phyloP scores from a whole-genome alignment of 2,329 filamentous ascomycete genomes.

The Rugonectria rugulosa region DNA sequence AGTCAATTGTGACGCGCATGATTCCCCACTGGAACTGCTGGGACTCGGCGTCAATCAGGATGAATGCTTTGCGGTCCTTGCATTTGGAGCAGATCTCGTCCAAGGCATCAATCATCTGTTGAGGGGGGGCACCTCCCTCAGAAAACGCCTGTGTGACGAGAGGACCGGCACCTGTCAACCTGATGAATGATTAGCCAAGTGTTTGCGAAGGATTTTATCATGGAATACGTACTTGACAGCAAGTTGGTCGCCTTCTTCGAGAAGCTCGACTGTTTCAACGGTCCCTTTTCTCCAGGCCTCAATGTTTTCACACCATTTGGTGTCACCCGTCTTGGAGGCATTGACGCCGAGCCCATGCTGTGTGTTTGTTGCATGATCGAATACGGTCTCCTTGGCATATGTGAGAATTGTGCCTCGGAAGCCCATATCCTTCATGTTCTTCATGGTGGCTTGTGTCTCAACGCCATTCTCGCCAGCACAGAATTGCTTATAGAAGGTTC shows the following conservation, averaged over 20 bases:
- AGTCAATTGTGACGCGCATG: conserved; percentile 40
- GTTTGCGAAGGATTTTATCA: background rate
- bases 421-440: conserved; percentile 55
- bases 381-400: conserved; percentile 55
- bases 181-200: conserved; percentile 20
- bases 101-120: conserved; percentile 52
- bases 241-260: conserved; percentile 45
- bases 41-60: conserved; percentile 56
- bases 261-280: conserved; percentile 41
- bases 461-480: conserved; percentile 59
- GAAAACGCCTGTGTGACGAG: conserved; percentile 49
- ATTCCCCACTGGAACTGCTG: conserved; percentile 54
- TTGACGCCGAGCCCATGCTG: conserved; percentile 37
- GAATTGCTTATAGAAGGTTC: conserved; percentile 63
- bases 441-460: conserved; percentile 54
- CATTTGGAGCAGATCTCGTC: conserved; percentile 49
- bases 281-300: conserved; percentile 47
- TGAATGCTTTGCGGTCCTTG: conserved; percentile 48
- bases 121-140: conserved; percentile 43
- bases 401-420: conserved; percentile 65
- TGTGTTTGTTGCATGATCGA: conserved; percentile 46
- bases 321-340: conserved; percentile 49
- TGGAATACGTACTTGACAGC: conserved; percentile 46
- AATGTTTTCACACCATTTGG: conserved; percentile 47
- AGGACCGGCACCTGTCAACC: conserved; percentile 52